Base-by-base conservation (phyloP, 768 basidiomycete species). In the Agrocybe pediades region DNA sequence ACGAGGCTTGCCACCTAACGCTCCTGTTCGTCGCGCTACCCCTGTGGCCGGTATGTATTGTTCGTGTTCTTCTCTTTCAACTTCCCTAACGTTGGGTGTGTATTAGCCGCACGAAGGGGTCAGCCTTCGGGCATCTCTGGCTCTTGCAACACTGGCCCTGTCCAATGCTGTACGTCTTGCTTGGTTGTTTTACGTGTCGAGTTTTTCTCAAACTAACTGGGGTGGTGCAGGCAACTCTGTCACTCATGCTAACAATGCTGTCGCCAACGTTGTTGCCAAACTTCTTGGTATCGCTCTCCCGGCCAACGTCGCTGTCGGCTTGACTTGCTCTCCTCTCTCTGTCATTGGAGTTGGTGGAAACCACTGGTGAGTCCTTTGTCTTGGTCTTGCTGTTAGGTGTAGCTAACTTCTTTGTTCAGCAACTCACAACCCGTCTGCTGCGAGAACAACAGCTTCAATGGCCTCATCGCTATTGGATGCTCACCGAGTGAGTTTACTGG, bases 341-440 rank as follows among this genome's bases (percentile, higher is more conserved):
- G 55, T 48, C 13, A 24, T 71, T 47, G 77, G 74, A 9, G 41
- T 68, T 47, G 70, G 72, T 23, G 62, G 65, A 11, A 68, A 59
- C 54, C 50, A 60, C 36, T 74, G 74, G 73, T 74, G 57, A 47
- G 66, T 49, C 3, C 5, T 23, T 16, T 26, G n/a, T 26, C 19
- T 47, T 39, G 4, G 9, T 25, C 16, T 47, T 19, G 17, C 9
- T 17, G 6, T 42, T 8, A 43, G 39, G 29, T 25, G 2, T 25
- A 51, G n/a, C 26, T 2, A 24, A 29, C 17, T n/a, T 25, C 19
- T 27, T 2, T 24, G 1, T 27, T 3, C 16, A 19, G 15, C 46
- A 80, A 78, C 68, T 36, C 55, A 13, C 74, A 80, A 57, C 65
- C 76, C 9, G 74, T 81, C 40, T 83, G 80, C 64, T 83, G 81